phyloP scores from a whole-genome alignment of 1,284 basidiomycete species.

The Leccinum pachyderme region DNA sequence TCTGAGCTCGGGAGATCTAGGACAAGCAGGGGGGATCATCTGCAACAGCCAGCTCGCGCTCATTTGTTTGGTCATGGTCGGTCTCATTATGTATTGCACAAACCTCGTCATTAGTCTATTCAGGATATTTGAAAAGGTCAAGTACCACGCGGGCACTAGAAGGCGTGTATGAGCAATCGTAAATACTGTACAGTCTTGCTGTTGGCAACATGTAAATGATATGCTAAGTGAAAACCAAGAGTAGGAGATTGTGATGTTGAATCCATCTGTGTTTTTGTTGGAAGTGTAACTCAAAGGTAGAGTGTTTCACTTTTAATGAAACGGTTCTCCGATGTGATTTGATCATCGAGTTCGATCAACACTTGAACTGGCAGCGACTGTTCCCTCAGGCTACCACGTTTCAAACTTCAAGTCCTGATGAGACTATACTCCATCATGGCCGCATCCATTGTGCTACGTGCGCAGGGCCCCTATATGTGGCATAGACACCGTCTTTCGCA shows the following conservation, averaged over 20 bases:
- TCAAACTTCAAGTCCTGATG: not conserved
- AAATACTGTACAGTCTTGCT: not conserved
- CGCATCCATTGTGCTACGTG: not conserved
- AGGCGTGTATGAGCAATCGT: conserved; percentile 12
- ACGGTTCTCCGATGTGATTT: not conserved
- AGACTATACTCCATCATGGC: not conserved
- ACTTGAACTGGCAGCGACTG: too few species aligned
- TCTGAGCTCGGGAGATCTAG: conserved; percentile 39
- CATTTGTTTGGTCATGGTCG: conserved; percentile 72
- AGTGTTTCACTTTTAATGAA: too few species aligned
- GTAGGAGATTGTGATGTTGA: not conserved
- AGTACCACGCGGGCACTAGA: conserved; percentile 45
- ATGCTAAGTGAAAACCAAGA: too few species aligned
- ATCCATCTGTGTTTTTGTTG: not conserved
- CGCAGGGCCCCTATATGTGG: not conserved
- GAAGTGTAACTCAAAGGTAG: too few species aligned
- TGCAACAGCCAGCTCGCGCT: conserved; percentile 73
- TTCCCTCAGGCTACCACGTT: not conserved
- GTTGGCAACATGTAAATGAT: not conserved
- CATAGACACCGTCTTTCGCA: not conserved
- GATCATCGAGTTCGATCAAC: not conserved
- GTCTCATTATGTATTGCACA: conserved; percentile 73
- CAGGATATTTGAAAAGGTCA: conserved; percentile 86
- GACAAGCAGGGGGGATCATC: conserved; percentile 48
- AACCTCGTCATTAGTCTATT: conserved; percentile 85